Conservation (phyloP, 441 rosid species). For the Gossypium aridum region DNA sequence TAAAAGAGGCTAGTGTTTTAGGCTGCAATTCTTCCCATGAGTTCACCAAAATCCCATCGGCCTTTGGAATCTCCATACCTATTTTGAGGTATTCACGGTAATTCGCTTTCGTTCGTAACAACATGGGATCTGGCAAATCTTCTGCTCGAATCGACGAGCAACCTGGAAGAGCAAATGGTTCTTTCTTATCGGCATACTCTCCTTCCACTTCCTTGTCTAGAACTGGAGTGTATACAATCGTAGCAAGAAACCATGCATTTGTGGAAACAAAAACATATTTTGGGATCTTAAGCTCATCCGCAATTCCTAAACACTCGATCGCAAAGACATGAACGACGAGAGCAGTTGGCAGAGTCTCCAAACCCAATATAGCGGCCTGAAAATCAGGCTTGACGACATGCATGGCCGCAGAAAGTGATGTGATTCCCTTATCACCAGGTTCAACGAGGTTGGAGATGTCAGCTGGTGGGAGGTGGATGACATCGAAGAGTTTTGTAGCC, state of each 20-base stretch:
- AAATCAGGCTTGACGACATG: not conserved
- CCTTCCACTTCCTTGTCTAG: not conserved
- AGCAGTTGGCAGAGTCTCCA: conserved; percentile 21
- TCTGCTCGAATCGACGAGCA: not conserved
- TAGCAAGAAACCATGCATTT: conserved; percentile 33
- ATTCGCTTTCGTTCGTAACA: not conserved
- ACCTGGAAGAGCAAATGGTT: not conserved
- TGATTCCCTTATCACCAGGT: not conserved
- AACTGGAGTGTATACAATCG: conserved; percentile 9
- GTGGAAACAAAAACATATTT: conserved; percentile 26
- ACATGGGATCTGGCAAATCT: conserved; percentile 7
- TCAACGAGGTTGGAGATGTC: not conserved
- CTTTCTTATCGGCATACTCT: not conserved
- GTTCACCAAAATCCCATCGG: conserved; percentile 47
- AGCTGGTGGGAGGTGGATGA: conserved; percentile 1
- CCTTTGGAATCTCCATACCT: not conserved
- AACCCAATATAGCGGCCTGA: conserved; percentile 6
- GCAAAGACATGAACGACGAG: conserved; percentile 37
- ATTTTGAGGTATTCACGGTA: not conserved
- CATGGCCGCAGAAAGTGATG: not conserved
- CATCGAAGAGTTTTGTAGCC: not conserved
- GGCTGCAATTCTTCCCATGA: conserved; percentile 37
- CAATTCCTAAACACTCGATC: conserved; percentile 22
- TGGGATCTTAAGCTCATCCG: conserved; percentile 24
- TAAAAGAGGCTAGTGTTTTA: conserved; percentile 25